phyloP scores from a whole-genome alignment of 495 filamentous ascomycete genomes.

The Aspergillus saccharolyticus region DNA sequence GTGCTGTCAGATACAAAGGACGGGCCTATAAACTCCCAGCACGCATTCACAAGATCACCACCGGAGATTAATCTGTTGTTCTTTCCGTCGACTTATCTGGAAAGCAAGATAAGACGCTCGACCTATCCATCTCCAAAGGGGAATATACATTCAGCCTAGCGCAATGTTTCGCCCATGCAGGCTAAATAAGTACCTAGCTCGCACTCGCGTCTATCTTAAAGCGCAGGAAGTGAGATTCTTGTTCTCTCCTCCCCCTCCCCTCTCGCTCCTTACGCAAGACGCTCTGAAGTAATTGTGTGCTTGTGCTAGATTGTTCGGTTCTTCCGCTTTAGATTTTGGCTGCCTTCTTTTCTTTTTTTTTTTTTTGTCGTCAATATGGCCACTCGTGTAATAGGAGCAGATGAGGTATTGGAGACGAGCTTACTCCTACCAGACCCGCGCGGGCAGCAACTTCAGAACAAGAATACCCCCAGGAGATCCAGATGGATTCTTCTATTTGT shows the following conservation, averaged over 20 bases:
- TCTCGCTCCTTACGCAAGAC: background rate
- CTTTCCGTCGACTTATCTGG: background rate
- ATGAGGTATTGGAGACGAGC: background rate
- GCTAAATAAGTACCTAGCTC: background rate
- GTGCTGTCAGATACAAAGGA: background rate
- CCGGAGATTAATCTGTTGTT: background rate
- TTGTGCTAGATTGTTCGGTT: background rate
- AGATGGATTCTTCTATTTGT: background rate
- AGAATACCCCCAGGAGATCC: background rate
- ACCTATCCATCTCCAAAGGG: background rate
- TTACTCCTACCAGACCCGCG: background rate
- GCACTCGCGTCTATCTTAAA: background rate
- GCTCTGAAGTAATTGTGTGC: background rate
- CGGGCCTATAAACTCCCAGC: background rate
- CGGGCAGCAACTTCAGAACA: background rate
- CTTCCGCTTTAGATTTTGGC: too few species aligned
- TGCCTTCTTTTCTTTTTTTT: background rate
- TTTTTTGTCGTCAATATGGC: background rate
- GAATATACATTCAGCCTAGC: background rate
- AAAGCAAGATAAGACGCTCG: background rate
- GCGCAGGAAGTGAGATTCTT: background rate
- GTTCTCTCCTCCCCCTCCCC: background rate
- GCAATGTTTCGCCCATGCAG: background rate
- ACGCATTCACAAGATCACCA: background rate
- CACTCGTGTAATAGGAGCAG: background rate